Evolutionary conservation across 2,329 filamentous ascomycete species (phyloP).

Genomic region (Botrytis elliptica): DNA sequence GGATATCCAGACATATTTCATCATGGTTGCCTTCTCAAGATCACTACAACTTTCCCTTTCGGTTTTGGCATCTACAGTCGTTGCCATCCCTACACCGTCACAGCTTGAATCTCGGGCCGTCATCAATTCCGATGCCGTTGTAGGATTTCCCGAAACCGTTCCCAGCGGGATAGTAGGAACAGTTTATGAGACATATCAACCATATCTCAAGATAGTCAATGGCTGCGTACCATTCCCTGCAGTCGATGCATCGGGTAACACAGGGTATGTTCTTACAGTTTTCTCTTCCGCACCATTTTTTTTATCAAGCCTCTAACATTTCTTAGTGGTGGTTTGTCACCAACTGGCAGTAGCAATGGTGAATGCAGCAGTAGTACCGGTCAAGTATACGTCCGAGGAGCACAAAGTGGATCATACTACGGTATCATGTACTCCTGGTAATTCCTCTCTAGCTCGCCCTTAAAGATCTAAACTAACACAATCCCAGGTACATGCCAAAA

Average conservation of each 20-base stretch:
- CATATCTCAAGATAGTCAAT: conserved; percentile 53
- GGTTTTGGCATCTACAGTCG: conserved; percentile 24
- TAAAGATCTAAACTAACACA: conserved; percentile 24
- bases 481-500: conserved; percentile 49
- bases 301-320: conserved; percentile 1
- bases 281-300: neutral
- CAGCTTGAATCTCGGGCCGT: conserved; percentile 41
- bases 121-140: conserved; percentile 48
- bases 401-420: conserved; percentile 44
- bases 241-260: conserved; percentile 57
- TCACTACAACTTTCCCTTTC: conserved; percentile 25
- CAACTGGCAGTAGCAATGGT: conserved; percentile 42
- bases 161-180: conserved; percentile 48
- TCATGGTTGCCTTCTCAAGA: conserved; percentile 28
- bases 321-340: conserved; percentile 32
- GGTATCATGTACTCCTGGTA: conserved; percentile 54
- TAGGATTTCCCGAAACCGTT: conserved; percentile 54
- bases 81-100: conserved; percentile 30
- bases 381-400: conserved; percentile 51
- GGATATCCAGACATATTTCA: conserved; percentile 4
- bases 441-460: conserved; percentile 38
- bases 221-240: conserved; percentile 64
- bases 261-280: conserved; percentile 45
- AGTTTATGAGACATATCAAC: conserved; percentile 56
- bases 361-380: conserved; percentile 47